phyloP scores from a whole-genome alignment of 306 rosid species.

The Lagenaria siceraria region DNA sequence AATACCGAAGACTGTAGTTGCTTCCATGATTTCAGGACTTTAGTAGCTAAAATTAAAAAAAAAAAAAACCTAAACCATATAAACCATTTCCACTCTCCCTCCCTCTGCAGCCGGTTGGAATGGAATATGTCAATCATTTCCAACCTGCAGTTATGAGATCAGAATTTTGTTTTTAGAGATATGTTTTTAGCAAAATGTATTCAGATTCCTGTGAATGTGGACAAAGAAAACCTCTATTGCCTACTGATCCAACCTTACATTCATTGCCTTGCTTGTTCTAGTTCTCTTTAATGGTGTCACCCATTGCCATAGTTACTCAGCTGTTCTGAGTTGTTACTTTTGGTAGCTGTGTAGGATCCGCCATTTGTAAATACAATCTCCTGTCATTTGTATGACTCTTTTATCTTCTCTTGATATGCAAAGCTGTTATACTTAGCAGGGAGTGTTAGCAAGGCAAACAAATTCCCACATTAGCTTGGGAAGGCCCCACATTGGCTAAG shows the following conservation, averaged over 20 bases:
- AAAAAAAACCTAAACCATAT: too few species aligned
- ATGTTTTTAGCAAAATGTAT: not conserved
- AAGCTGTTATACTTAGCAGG: not conserved
- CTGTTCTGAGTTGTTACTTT: not conserved
- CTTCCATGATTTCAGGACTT: too few species aligned
- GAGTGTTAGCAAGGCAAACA: not conserved
- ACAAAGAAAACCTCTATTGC: not conserved
- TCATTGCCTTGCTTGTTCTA: not conserved
- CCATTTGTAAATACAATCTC: not conserved
- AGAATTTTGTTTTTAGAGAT: not conserved
- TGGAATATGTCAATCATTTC: not conserved
- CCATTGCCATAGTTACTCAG: not conserved
- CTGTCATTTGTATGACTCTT: not conserved
- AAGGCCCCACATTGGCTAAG: not conserved
- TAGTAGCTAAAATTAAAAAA: too few species aligned
- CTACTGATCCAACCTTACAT: not conserved
- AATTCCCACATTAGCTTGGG: not conserved
- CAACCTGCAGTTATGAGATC: not conserved
- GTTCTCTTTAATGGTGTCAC: not conserved
- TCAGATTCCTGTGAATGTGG: not conserved
- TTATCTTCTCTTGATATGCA: not conserved
- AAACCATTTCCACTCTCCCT: not conserved
- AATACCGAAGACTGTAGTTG: not conserved
- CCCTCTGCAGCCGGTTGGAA: not conserved
- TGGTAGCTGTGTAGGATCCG: not conserved